phyloP scores from a whole-genome alignment of 345 rosid species.

The Populus nigra region DNA sequence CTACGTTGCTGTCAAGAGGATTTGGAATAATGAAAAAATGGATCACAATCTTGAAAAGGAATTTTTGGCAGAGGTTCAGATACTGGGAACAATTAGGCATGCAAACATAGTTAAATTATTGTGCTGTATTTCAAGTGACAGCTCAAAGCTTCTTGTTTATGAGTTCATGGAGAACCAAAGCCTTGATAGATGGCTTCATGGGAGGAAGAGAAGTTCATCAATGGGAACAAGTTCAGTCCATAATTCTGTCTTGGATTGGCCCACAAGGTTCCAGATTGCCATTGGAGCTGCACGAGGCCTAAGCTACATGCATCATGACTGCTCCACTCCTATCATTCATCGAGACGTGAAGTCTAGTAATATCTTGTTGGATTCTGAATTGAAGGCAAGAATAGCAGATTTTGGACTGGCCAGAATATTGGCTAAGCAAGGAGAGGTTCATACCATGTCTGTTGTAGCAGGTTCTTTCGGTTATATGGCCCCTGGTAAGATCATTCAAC shows the following conservation, averaged over 20 bases:
- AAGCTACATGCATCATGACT: slow-evolving; percentile 86
- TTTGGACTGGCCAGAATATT: slow-evolving; percentile 84
- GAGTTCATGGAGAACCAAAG: slow-evolving; percentile 89
- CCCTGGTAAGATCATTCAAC: slow-evolving; percentile 54
- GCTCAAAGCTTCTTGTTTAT: slow-evolving; percentile 84
- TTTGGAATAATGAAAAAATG: slow-evolving; percentile 52
- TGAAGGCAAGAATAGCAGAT: slow-evolving; percentile 78
- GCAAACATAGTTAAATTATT: slow-evolving; percentile 73
- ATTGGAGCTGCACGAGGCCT: slow-evolving; percentile 83
- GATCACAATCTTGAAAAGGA: slow-evolving; percentile 67
- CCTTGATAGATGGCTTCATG: slow-evolving; percentile 83
- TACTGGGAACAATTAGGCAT: slow-evolving; percentile 73
- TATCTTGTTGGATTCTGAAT: slow-evolving; percentile 69
- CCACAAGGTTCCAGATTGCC: slow-evolving; percentile 70
- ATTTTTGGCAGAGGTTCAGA: slow-evolving; percentile 73
- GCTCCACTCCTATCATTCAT: slow-evolving; percentile 69
- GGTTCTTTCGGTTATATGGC: slow-evolving; percentile 90
- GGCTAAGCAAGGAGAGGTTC: slow-evolving; percentile 57
- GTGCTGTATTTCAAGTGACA: slow-evolving; percentile 83
- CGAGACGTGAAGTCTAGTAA: slow-evolving; percentile 92
- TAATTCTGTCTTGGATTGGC: slow-evolving; percentile 48
- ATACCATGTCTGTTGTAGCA: slow-evolving; percentile 80
- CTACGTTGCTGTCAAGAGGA: slow-evolving; percentile 82
- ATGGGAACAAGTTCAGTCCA: slow-evolving; percentile 19
- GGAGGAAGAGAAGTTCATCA: slow-evolving; percentile 36